A percentile compares a stretch with the other conserved stretches of the same genome.
Conservation (phyloP, 2,329 filamentous ascomycete species). For the Aspergillus clavatus region DNA sequence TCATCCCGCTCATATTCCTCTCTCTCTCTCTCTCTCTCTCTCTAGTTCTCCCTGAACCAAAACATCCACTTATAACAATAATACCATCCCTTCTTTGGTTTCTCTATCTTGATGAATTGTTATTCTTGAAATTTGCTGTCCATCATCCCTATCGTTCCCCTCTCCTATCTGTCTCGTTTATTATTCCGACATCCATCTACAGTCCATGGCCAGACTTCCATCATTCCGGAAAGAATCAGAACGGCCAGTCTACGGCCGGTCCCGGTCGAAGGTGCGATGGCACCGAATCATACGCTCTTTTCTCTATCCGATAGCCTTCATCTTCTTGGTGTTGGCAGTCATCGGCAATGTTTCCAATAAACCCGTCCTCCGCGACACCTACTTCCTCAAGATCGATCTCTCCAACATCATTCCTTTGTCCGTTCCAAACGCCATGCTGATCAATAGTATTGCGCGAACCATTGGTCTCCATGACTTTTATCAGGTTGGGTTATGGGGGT, state of each 20-base stretch:
- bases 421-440: slow-evolving; percentile 66
- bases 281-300: slow-evolving; percentile 62
- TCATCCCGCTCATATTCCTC: too few species aligned
- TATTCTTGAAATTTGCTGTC: background rate
- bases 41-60: too few species aligned
- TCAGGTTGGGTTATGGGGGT: slow-evolving; percentile 85
- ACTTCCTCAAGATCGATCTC: slow-evolving; percentile 80
- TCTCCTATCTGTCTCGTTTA: background rate
- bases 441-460: slow-evolving; percentile 82
- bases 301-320: slow-evolving; percentile 67
- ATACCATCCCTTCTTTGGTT: too few species aligned
- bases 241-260: slow-evolving; percentile 27
- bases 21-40: too few species aligned
- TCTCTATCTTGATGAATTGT: too few species aligned
- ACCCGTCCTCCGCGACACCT: slow-evolving; percentile 62
- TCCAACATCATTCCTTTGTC: slow-evolving; percentile 72
- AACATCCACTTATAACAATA: too few species aligned
- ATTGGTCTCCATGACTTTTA: slow-evolving; percentile 93
- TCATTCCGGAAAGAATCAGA: slow-evolving; percentile 22
- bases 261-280: slow-evolving; percentile 40
- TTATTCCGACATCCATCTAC: background rate
- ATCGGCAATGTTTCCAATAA: slow-evolving; percentile 67
- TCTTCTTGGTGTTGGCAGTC: slow-evolving; percentile 76
- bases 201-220: slow-evolving; percentile 24
- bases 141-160: background rate